These are phyloP conservation scores for Leccinum ochraceum DNA, from an alignment of 768 basidiomycete species.

Conservation along the genomic window DNA sequence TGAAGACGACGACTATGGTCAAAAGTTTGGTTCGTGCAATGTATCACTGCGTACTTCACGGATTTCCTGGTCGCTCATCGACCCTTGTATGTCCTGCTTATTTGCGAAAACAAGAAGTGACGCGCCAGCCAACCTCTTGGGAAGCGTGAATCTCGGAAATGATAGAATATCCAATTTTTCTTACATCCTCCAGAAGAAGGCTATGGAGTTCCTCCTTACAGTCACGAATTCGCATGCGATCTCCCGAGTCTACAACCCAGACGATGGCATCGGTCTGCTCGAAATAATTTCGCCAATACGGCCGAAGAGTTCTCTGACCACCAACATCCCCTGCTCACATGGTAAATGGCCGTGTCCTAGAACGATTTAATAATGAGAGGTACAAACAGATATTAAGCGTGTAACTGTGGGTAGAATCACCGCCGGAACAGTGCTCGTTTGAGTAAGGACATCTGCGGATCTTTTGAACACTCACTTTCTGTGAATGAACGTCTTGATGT, in stretches of 20 bases:
- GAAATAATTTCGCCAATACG: slow-evolving; percentile 99
- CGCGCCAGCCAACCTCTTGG: slow-evolving; percentile 90
- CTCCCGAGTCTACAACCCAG: slow-evolving; percentile 98
- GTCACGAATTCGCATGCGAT: slow-evolving; percentile 86
- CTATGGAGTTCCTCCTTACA: slow-evolving; percentile 86
- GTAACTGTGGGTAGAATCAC: slow-evolving; percentile 37
- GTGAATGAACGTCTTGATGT: slow-evolving; percentile 95
- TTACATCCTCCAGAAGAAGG: slow-evolving; percentile 89
- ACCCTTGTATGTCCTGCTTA: slow-evolving; percentile 93
- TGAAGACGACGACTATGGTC: slow-evolving; percentile 33
- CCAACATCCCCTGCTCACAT: slow-evolving; percentile 93
- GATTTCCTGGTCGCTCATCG: slow-evolving; percentile 82
- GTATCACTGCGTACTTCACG: slow-evolving; percentile 30
- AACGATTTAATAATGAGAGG: slow-evolving; percentile 3
- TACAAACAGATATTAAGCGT: slow-evolving; percentile 45
- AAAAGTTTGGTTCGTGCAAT: slow-evolving; percentile 1
- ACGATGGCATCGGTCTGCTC: slow-evolving; percentile 98
- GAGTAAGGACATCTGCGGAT: slow-evolving; percentile 19
- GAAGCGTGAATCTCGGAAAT: slow-evolving; percentile 22
- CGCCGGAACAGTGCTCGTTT: slow-evolving; percentile 23
- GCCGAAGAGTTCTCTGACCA: slow-evolving; percentile 91
- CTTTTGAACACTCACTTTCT: slow-evolving; percentile 61
- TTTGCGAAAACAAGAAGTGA: slow-evolving; percentile 96
- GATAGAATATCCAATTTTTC: slow-evolving; percentile 25
- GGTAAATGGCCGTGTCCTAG: slow-evolving; percentile 71